phyloP scores from a whole-genome alignment of 2,329 filamentous ascomycete species.

The Sporothrix phasma region DNA sequence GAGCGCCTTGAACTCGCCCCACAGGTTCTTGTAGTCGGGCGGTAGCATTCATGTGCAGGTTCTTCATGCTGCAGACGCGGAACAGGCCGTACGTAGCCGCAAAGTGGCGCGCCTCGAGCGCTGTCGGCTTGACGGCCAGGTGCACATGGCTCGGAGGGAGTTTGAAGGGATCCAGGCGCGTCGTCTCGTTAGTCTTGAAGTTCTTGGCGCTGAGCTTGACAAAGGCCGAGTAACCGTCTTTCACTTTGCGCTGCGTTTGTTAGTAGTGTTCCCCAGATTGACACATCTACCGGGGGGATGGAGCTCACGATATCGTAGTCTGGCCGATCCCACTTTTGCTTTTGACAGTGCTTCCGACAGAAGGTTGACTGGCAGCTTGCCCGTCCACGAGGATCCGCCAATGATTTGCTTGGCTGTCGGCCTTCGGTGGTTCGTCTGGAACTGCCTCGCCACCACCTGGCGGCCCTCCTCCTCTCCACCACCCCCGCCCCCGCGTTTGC shows the following conservation, averaged over 20 bases:
- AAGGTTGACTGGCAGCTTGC: slow-evolving; percentile 88
- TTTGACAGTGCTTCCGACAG: slow-evolving; percentile 91
- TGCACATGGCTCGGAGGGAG: slow-evolving; percentile 68
- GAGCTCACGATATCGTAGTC: slow-evolving; percentile 69
- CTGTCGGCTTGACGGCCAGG: slow-evolving; percentile 63
- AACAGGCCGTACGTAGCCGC: slow-evolving; percentile 88
- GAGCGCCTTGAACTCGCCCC: slow-evolving; percentile 80
- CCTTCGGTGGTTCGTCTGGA: slow-evolving; percentile 39
- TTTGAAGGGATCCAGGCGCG: slow-evolving; percentile 69
- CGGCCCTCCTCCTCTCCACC: neutral
- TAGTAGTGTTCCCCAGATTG: slow-evolving; percentile 15
- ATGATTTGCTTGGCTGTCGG: slow-evolving; percentile 71
- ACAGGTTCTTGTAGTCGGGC: slow-evolving; percentile 77
- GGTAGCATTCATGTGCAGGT: slow-evolving; percentile 90
- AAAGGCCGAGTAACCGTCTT: slow-evolving; percentile 67
- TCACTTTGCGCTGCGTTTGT: slow-evolving; percentile 44
- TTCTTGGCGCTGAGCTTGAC: slow-evolving; percentile 70
- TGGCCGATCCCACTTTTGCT: slow-evolving; percentile 88
- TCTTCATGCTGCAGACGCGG: slow-evolving; percentile 88
- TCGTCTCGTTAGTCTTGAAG: slow-evolving; percentile 70
- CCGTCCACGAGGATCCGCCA: slow-evolving; percentile 92
- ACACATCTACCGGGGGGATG: slow-evolving; percentile 13
- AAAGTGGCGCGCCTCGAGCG: slow-evolving; percentile 86
- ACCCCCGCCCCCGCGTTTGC: slow-evolving; percentile 23
- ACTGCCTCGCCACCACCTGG: slow-evolving; percentile 21